Conservation (phyloP, 768 basidiomycete genomes). For the Pluteus cervinus region DNA sequence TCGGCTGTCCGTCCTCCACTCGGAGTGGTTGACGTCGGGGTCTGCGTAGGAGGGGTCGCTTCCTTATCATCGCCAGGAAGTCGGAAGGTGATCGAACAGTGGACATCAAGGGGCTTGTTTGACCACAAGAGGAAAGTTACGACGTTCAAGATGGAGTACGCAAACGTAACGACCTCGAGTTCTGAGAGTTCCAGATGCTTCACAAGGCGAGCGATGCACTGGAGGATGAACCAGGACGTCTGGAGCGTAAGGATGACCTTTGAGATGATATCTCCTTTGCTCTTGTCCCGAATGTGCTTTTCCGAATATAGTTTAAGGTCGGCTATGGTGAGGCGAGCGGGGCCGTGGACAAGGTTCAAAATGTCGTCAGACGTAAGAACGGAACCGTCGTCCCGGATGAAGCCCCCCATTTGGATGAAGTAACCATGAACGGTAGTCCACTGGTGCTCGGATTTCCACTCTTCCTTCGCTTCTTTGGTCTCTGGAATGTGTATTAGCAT, state of each 20-base stretch:
- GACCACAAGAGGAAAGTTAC: conserved; percentile 13
- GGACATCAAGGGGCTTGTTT: conserved; percentile 15
- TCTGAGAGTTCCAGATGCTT: conserved; percentile 9
- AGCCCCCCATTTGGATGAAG: too few relatives aligned
- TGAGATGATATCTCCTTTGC: conserved; percentile 18
- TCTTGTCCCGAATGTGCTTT: conserved; percentile 17
- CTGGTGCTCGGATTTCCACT: too few relatives aligned
- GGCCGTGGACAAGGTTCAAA: neutral
- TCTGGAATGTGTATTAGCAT: too few relatives aligned
- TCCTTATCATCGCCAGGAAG: conserved; percentile 1
- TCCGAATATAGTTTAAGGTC: conserved; percentile 5
- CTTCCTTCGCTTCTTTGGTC: too few relatives aligned
- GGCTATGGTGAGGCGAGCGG: neutral
- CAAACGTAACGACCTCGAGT: conserved; percentile 13
- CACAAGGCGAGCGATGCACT: conserved; percentile 8
- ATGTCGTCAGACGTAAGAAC: neutral
- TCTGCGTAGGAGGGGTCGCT: neutral
- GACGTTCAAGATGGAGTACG: conserved; percentile 9
- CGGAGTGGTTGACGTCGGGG: too few relatives aligned
- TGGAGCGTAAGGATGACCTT: conserved; percentile 18
- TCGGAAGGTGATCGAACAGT: conserved; percentile 5
- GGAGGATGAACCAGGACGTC: conserved; percentile 15
- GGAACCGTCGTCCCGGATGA: neutral
- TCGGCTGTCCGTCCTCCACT: too few relatives aligned
- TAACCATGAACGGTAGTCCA: too few relatives aligned